Percentiles rank a stretch among this genome's conserved stretches.
Conservation (phyloP, 148 eudicot species). For the Chenopodium berlandieri region DNA sequence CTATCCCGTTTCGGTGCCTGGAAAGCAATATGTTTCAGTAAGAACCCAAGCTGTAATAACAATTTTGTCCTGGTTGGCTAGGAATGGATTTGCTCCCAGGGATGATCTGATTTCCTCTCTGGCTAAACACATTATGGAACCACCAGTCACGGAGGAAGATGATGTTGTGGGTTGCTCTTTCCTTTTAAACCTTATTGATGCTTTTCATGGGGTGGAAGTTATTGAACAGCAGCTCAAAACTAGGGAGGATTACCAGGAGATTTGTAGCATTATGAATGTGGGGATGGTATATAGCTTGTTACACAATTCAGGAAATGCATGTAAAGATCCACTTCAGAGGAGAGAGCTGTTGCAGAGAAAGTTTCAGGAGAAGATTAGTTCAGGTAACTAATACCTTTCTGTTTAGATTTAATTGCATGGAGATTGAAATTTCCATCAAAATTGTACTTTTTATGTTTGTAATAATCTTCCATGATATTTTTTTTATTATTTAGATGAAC, state of each 20-base stretch:
- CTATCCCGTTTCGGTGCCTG: conserved; percentile 39
- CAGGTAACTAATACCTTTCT: conserved; percentile 47
- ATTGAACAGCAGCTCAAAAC: conserved; percentile 79
- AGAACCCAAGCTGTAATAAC: conserved; percentile 66
- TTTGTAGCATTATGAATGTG: conserved; percentile 85
- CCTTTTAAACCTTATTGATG: conserved; percentile 83
- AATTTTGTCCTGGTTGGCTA: conserved; percentile 83
- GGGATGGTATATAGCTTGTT: conserved; percentile 89
- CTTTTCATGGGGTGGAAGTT: conserved; percentile 87
- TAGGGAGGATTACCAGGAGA: conserved; percentile 75
- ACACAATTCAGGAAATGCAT: conserved; percentile 62
- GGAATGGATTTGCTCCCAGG: conserved; percentile 77
- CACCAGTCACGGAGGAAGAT: conserved; percentile 89
- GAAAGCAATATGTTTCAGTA: conserved; percentile 43
- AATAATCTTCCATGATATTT: conserved; percentile 18
- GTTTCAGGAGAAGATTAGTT: conserved; percentile 67
- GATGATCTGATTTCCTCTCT: conserved; percentile 80
- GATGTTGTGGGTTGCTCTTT: conserved; percentile 84
- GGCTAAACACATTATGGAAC: conserved; percentile 79
- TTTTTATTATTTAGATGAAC: conserved; percentile 53
- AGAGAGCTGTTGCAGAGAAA: conserved; percentile 67
- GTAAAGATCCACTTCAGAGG: conserved; percentile 62
- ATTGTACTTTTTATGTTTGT: background rate
- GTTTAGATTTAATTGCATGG: background rate
- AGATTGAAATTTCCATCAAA: background rate